These are phyloP conservation scores for Penicillium atrosanguineum DNA, from an alignment of 495 filamentous ascomycete species.

Conservation along the genomic window DNA sequence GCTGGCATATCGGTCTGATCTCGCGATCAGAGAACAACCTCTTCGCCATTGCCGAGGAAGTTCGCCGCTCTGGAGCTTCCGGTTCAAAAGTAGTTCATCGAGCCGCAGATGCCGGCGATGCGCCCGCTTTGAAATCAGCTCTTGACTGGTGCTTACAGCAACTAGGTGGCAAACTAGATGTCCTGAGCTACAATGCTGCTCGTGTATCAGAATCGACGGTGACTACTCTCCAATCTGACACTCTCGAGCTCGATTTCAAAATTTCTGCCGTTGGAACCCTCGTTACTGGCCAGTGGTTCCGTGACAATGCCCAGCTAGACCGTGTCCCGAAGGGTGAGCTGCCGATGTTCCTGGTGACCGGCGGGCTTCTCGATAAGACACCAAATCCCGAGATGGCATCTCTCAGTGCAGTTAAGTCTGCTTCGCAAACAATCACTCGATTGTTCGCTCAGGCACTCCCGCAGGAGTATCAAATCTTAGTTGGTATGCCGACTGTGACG, in stretches of 20 bases:
- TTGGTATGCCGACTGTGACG: slow-evolving; percentile 8
- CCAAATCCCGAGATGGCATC: neutral
- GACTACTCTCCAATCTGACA: too few relatives aligned
- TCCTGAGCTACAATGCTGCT: slow-evolving; percentile 17
- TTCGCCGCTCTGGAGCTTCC: too few relatives aligned
- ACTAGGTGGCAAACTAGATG: slow-evolving; percentile 8
- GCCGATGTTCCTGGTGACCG: slow-evolving; percentile 14
- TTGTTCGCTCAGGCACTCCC: slow-evolving; percentile 8
- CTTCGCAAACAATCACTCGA: slow-evolving; percentile 7
- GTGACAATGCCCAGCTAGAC: slow-evolving; percentile 9
- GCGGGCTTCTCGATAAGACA: slow-evolving; percentile 1
- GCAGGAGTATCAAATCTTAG: slow-evolving; percentile 1
- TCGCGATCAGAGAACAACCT: neutral
- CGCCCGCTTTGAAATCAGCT: slow-evolving; percentile 1
- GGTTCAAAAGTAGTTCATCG: too few relatives aligned
- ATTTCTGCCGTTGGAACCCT: slow-evolving; percentile 16
- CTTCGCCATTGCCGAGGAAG: too few relatives aligned
- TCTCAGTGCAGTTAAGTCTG: slow-evolving; percentile 1
- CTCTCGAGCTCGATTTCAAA: slow-evolving; percentile 9
- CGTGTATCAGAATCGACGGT: neutral
- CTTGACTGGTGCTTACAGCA: slow-evolving; percentile 13
- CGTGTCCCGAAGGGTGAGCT: slow-evolving; percentile 5
- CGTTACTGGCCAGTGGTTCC: slow-evolving; percentile 16
- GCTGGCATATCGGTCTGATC: slow-evolving; percentile 17
- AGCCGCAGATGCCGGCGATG: neutral